phyloP scores from a whole-genome alignment of 1,139 yeast genomes.

The Taiozyma sp. region DNA sequence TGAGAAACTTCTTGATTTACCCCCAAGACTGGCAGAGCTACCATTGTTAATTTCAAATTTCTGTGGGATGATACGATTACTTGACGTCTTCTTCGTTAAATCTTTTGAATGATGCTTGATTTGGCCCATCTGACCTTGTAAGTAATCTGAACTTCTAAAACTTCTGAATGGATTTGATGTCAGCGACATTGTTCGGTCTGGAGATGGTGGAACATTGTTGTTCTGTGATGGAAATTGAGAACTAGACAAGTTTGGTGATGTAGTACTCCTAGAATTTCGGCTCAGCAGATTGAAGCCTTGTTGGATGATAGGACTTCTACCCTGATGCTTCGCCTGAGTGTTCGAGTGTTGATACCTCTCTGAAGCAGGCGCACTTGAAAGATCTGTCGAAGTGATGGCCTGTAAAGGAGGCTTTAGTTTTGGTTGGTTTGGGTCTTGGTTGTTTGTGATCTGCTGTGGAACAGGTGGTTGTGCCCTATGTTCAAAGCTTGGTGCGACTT shows the following conservation, averaged over 20 bases:
- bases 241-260: slow-evolving; percentile 17
- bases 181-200: slow-evolving; percentile 30
- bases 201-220: slow-evolving; percentile 14
- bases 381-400: slow-evolving; percentile 20
- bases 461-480: neutral
- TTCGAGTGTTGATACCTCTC: slow-evolving; percentile 21
- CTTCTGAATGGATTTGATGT: slow-evolving; percentile 29
- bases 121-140: slow-evolving; percentile 1
- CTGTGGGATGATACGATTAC: slow-evolving; percentile 40
- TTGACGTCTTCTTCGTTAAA: slow-evolving; percentile 30
- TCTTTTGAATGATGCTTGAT: slow-evolving; percentile 17
- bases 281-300: slow-evolving; percentile 22
- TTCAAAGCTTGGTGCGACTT: neutral
- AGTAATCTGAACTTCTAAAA: slow-evolving; percentile 21
- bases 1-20: slow-evolving; percentile 31
- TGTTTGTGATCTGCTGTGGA: neutral
- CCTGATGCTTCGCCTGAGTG: slow-evolving; percentile 8
- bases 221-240: slow-evolving; percentile 5
- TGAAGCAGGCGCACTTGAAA: slow-evolving; percentile 17
- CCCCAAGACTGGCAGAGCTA: slow-evolving; percentile 28
- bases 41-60: slow-evolving; percentile 30
- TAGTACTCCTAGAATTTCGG: slow-evolving; percentile 17
- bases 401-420: slow-evolving; percentile 8
- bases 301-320: slow-evolving; percentile 23
- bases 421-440: neutral